These are phyloP conservation scores for Nectriaceae sp. DNA, from an alignment of 2,329 filamentous ascomycete species.

Conservation along the genomic window DNA sequence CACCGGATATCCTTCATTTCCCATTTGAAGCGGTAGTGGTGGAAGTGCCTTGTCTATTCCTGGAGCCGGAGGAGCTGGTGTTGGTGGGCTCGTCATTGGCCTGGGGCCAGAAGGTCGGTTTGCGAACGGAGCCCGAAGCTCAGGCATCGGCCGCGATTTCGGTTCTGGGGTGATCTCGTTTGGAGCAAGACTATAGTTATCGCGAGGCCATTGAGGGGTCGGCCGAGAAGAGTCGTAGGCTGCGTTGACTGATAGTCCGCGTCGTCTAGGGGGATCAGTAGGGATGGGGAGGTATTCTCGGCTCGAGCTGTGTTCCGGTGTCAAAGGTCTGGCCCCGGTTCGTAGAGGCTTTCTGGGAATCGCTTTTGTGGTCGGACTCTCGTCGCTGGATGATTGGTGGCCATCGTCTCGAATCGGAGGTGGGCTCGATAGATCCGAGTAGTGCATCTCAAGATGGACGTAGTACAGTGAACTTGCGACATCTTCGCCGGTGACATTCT, in stretches of 20 bases:
- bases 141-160: conserved; percentile 12
- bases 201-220: conserved; percentile 8
- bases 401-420: conserved; percentile 30
- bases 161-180: conserved; percentile 3
- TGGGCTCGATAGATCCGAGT: conserved; percentile 49
- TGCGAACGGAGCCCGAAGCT: conserved; percentile 18
- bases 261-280: conserved; percentile 13
- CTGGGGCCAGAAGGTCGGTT: conserved; percentile 34
- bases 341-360: conserved; percentile 58
- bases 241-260: conserved; percentile 23
- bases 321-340: conserved; percentile 28
- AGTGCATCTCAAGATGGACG: conserved; percentile 66
- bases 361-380: conserved; percentile 43
- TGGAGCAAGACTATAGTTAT: conserved; percentile 11
- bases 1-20: not conserved
- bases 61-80: not conserved
- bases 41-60: conserved; percentile 16
- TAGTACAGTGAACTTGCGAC: conserved; percentile 90
- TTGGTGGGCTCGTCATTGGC: conserved; percentile 11
- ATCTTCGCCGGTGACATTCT: conserved; percentile 86
- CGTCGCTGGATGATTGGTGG: conserved; percentile 45
- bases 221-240: conserved; percentile 14
- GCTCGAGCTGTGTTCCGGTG: conserved; percentile 23
- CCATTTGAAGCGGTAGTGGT: conserved; percentile 1
- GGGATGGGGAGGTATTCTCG: conserved; percentile 20